These are phyloP conservation scores for Blastobotrys parvus DNA, from an alignment of 805 yeast species.

Conservation along the genomic window DNA sequence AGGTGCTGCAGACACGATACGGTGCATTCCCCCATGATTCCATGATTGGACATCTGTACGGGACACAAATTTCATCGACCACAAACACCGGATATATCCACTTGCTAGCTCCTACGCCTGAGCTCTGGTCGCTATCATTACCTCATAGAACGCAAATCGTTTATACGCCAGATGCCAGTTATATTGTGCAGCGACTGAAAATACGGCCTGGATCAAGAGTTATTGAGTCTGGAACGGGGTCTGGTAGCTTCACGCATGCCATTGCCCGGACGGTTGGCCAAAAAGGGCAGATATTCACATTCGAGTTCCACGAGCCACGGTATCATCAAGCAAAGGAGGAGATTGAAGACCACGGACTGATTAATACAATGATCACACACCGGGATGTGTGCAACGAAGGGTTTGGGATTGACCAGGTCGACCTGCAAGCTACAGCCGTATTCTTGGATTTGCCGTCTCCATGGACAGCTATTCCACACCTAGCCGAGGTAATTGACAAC, in stretches of 20 bases:
- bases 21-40: slow-evolving; percentile 80
- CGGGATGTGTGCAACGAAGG: slow-evolving; percentile 91
- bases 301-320: slow-evolving; percentile 85
- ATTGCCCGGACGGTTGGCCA: slow-evolving; percentile 68
- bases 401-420: slow-evolving; percentile 42
- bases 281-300: slow-evolving; percentile 65
- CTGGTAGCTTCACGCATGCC: slow-evolving; percentile 92
- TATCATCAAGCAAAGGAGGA: slow-evolving; percentile 71
- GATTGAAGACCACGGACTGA: slow-evolving; percentile 63
- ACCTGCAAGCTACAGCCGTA: slow-evolving; percentile 58
- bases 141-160: slow-evolving; percentile 98
- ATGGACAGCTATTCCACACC: slow-evolving; percentile 85
- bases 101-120: slow-evolving; percentile 85
- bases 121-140: slow-evolving; percentile 88
- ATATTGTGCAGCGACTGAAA: slow-evolving; percentile 73
- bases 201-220: slow-evolving; percentile 69
- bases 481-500: slow-evolving; percentile 48
- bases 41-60: slow-evolving; percentile 77
- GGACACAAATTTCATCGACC: slow-evolving; percentile 67
- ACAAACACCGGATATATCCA: slow-evolving; percentile 77
- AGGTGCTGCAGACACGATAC: slow-evolving; percentile 69
- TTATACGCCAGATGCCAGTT: slow-evolving; percentile 90
- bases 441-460: slow-evolving; percentile 95
- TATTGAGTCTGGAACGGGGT: slow-evolving; percentile 97
- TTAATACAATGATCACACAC: slow-evolving; percentile 57